phyloP scores from a whole-genome alignment of 1,284 basidiomycete species.

The Heterobasidion annosum region DNA sequence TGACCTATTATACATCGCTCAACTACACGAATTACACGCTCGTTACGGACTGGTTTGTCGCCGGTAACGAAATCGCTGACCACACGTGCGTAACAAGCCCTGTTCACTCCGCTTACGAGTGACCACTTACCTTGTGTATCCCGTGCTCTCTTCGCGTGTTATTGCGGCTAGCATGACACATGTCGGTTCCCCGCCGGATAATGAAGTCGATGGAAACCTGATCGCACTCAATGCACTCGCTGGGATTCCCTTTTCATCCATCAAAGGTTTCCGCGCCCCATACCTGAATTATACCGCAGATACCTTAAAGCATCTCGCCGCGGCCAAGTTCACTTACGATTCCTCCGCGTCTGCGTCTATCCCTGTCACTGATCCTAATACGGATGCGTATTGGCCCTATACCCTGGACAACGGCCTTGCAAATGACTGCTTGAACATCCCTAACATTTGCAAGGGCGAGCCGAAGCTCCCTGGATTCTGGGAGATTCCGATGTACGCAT shows the following conservation, averaged over 20 bases:
- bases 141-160: slow-evolving; percentile 3
- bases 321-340: slow-evolving; percentile 68
- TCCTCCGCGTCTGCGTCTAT: slow-evolving; percentile 56
- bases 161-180: slow-evolving; percentile 75
- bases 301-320: slow-evolving; percentile 49
- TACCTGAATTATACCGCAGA: slow-evolving; percentile 63
- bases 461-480: slow-evolving; percentile 72
- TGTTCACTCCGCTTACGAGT: neutral
- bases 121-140: neutral
- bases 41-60: slow-evolving; percentile 80
- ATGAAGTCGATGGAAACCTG: slow-evolving; percentile 74
- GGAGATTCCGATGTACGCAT: slow-evolving; percentile 78
- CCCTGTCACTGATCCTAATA: slow-evolving; percentile 58
- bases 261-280: slow-evolving; percentile 74
- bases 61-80: slow-evolving; percentile 83
- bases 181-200: slow-evolving; percentile 50
- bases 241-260: slow-evolving; percentile 64
- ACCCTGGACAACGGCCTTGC: slow-evolving; percentile 70
- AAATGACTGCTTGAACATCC: slow-evolving; percentile 62
- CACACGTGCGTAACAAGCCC: slow-evolving; percentile 45
- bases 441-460: slow-evolving; percentile 57
- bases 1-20: slow-evolving; percentile 69
- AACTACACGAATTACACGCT: slow-evolving; percentile 74
- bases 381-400: slow-evolving; percentile 76
- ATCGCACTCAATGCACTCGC: slow-evolving; percentile 74